A percentile compares a stretch with the other conserved stretches of the same genome.
phyloP scores from a whole-genome alignment of 106 monocot species.

The Dioscorea zingiberensis region DNA sequence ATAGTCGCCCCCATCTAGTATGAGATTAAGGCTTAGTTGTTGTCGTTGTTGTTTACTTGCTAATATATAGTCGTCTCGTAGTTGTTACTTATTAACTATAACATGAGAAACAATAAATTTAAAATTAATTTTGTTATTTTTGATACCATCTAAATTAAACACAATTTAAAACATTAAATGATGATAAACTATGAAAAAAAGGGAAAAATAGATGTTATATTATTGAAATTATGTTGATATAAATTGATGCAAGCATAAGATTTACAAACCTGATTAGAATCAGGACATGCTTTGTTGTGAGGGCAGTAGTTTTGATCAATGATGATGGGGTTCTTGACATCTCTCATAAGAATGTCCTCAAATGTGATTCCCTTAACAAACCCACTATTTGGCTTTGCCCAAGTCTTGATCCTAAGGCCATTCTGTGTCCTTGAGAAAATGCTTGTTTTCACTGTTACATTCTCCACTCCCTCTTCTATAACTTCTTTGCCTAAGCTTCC shows the following conservation, averaged over 20 bases:
- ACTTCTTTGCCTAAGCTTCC: background rate
- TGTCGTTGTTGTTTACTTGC: no score
- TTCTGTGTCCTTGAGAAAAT: slow-evolving; percentile 6
- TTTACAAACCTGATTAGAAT: slow-evolving; percentile 2
- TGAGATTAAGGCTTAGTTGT: no score
- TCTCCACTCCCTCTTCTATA: slow-evolving; percentile 6
- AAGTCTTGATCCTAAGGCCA: slow-evolving; percentile 16
- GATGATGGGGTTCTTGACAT: slow-evolving; percentile 20
- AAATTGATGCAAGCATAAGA: background rate
- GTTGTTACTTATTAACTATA: no score
- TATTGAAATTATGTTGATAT: no score
- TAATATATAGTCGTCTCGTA: no score
- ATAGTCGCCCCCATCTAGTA: no score
- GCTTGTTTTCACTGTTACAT: slow-evolving; percentile 4
- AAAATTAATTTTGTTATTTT: no score
- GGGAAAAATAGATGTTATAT: no score
- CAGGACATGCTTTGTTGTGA: slow-evolving; percentile 3
- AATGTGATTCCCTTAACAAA: slow-evolving; percentile 7
- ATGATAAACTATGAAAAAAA: no score
- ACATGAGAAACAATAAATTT: no score
- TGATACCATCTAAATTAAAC: no score
- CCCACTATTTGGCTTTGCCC: background rate
- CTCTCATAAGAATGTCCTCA: slow-evolving; percentile 1
- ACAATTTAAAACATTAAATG: no score
- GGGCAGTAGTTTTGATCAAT: slow-evolving; percentile 25